A percentile compares a stretch with the other conserved stretches of the same genome.
Evolutionary conservation across 2,329 filamentous ascomycete species (phyloP).

Genomic region (Venturia pyrina): DNA sequence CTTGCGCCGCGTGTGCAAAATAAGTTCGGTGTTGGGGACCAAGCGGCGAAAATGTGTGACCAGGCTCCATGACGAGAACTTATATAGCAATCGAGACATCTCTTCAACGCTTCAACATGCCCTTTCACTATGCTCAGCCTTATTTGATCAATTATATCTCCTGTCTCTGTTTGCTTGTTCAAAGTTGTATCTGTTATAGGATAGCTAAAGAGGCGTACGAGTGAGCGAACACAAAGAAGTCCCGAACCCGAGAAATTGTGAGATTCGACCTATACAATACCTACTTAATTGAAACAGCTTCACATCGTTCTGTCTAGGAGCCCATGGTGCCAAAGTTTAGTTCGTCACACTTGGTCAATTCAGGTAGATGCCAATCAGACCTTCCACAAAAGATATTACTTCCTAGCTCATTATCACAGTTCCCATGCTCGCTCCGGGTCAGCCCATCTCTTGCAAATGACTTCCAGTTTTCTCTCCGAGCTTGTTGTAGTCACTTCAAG

Average conservation of each 20-base stretch:
- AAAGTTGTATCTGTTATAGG: background rate
- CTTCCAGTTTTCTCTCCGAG: background rate
- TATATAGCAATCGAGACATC: background rate
- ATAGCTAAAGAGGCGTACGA: background rate
- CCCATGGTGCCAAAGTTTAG: background rate
- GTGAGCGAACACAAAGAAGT: background rate
- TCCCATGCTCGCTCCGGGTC: background rate
- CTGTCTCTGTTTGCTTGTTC: slow-evolving; percentile 1
- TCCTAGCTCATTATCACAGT: background rate
- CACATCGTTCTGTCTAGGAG: background rate
- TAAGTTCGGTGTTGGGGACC: background rate
- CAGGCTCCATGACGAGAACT: background rate
- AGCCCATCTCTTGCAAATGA: background rate
- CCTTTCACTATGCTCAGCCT: background rate
- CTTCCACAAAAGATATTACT: background rate
- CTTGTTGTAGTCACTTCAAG: background rate
- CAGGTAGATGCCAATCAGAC: background rate
- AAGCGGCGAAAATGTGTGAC: background rate
- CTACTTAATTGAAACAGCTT: background rate
- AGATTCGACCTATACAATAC: background rate
- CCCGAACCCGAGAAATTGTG: background rate
- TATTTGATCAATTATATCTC: background rate
- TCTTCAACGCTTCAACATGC: background rate
- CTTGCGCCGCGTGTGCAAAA: background rate
- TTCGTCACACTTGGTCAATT: background rate